Percentiles rank a stretch among this genome's conserved stretches.
Evolutionary conservation across 148 eudicot genomes (phyloP).

Genomic region (Selenicereus undatus): DNA sequence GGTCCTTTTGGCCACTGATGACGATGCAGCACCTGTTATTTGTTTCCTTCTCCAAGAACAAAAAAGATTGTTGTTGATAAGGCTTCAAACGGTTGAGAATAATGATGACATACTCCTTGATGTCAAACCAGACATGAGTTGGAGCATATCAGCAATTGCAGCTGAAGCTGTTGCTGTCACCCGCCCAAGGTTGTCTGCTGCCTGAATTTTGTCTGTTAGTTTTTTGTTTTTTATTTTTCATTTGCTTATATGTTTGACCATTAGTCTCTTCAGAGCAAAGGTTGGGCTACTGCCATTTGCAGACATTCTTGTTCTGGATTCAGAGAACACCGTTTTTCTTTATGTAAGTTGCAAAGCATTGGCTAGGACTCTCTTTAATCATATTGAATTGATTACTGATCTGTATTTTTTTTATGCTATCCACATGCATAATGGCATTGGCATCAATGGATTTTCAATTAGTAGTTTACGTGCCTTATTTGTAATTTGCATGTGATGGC

Average conservation of each 20-base stretch:
- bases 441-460: neutral
- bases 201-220: neutral
- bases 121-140: conserved; percentile 80
- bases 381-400: neutral
- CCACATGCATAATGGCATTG: neutral
- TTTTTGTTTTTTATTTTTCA: too few species aligned
- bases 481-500: neutral
- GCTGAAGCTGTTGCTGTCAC: conserved; percentile 88
- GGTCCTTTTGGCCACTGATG: conserved; percentile 87
- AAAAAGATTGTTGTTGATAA: conserved; percentile 61
- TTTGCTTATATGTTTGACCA: conserved; percentile 5
- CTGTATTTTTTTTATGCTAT: neutral
- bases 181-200: conserved; percentile 57
- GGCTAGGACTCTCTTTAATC: neutral
- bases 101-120: conserved; percentile 63
- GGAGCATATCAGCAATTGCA: conserved; percentile 89
- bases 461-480: neutral
- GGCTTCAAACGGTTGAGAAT: conserved; percentile 67
- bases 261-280: conserved; percentile 47
- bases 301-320: conserved; percentile 73
- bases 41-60: conserved; percentile 95
- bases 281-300: conserved; percentile 55
- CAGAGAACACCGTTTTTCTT: conserved; percentile 64
- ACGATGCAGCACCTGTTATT: conserved; percentile 66
- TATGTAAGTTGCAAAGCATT: conserved; percentile 58